Evolutionary conservation across 228 moss, liverwort and hornwort species (phyloP).

Genomic region (Sphagnum magellanicum): DNA sequence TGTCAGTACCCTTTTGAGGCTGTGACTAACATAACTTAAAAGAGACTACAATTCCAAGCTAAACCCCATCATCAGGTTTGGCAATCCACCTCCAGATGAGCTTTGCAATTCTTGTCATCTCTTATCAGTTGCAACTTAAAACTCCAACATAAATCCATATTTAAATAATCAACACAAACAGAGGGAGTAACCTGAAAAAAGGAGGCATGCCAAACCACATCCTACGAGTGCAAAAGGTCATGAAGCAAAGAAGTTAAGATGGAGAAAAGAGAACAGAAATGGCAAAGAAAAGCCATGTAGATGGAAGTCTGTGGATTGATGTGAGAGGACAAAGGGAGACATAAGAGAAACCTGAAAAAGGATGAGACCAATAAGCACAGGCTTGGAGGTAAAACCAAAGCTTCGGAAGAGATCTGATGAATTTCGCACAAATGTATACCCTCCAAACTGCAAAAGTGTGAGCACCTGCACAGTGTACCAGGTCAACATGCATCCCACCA

Average conservation of each 20-base stretch:
- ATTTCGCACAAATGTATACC: slow-evolving; percentile 82
- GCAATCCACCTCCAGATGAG: neutral
- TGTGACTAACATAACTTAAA: too few relatives aligned
- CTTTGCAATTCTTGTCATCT: neutral
- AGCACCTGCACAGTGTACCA: slow-evolving; percentile 44
- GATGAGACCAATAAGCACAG: slow-evolving; percentile 88
- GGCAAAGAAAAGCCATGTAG: too few relatives aligned
- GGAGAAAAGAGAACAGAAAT: slow-evolving; percentile 2
- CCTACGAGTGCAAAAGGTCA: too few relatives aligned
- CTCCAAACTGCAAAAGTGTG: slow-evolving; percentile 91
- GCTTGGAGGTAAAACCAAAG: slow-evolving; percentile 87
- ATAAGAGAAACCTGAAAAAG: slow-evolving; percentile 57
- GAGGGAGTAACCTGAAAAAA: too few relatives aligned
- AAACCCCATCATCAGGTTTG: neutral
- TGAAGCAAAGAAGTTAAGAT: neutral
- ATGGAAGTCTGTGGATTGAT: too few relatives aligned
- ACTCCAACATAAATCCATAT: too few relatives aligned
- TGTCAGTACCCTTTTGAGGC: too few relatives aligned
- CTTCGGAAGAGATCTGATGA: slow-evolving; percentile 75
- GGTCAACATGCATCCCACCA: neutral
- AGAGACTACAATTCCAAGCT: too few relatives aligned
- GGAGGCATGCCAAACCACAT: too few relatives aligned
- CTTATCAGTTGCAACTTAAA: too few relatives aligned
- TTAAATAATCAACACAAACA: too few relatives aligned
- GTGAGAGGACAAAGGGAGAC: neutral